Evolutionary conservation across 2,329 filamentous ascomycete species (phyloP), one percentile per base, ranked within the genome.

Genomic region (Epichloe sp.): DNA sequence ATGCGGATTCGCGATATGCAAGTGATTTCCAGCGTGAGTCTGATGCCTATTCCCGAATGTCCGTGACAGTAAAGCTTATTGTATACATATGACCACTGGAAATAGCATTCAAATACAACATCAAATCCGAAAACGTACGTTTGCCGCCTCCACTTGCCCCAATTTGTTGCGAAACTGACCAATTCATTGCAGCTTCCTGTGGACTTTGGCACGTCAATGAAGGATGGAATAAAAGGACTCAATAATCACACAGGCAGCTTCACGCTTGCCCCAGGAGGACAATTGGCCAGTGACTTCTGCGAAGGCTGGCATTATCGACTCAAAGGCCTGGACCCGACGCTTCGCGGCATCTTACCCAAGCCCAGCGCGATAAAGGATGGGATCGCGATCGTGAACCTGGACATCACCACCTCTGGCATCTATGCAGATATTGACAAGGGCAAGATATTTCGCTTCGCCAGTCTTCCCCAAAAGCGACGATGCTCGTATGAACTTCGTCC

Each of bases 301-400:
- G 47, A 42, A 21, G 47, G 47, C 21, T 48, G 11, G 19, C 47
- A 48, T 37, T 48, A 48, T 37, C 47, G 47, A 11, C 37, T 48
- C 5, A 15, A 48, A 10, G 47, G 47, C 21, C 23, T 48, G 5
- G 17, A 48, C 19, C 47, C 47, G 2, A 41, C 36, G 11, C 47
- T 48, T 15, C 36, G n/a, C 37, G 47, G 47, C 23, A n/a, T 48
- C 17, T 15, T 41, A 5, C 47, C 47, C 14, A 31, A 31, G 37
- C 47, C 47, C 23, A 14, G 12, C 14, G 47, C 47, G 4, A 3
- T 48, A 12, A 8, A 42, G 2, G 23, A 41, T n/a, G 38, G 47
- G 2, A 7, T n/a, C 7, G 47, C 21, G 1, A 6, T 48, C 5
- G 47, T 48, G 7, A 23, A 35, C 3, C 23, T 48, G 15, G 38